phyloP scores from a whole-genome alignment of 805 yeast species.

The Suhomyces xylopsoci region DNA sequence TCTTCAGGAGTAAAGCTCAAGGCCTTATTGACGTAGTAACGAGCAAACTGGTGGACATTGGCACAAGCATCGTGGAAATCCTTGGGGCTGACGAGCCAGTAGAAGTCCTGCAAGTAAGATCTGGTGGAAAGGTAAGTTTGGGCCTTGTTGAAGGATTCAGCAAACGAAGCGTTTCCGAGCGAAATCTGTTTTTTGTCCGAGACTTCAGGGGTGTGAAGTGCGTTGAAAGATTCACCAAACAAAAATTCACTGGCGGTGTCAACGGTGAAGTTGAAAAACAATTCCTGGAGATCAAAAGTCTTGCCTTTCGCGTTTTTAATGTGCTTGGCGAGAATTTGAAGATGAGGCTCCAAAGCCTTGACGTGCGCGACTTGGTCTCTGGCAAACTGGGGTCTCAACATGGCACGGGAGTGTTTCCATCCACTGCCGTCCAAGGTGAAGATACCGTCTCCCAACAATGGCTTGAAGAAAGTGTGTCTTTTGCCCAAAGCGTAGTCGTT shows the following conservation, averaged over 20 bases:
- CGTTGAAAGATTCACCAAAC: slow-evolving; percentile 36
- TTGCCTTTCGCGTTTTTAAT: slow-evolving; percentile 18
- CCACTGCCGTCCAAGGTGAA: slow-evolving; percentile 27
- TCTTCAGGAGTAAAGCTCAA: slow-evolving; percentile 13
- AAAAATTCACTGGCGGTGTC: slow-evolving; percentile 43
- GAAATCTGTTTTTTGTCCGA: slow-evolving; percentile 2
- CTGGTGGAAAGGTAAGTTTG: slow-evolving; percentile 35
- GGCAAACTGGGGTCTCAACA: slow-evolving; percentile 28
- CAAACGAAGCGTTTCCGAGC: slow-evolving; percentile 27
- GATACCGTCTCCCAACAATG: slow-evolving; percentile 25
- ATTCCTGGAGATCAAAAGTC: slow-evolving; percentile 32
- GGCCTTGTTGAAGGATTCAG: slow-evolving; percentile 31
- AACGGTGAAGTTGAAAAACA: slow-evolving; percentile 33
- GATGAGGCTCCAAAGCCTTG: slow-evolving; percentile 21
- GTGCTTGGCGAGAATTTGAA: slow-evolving; percentile 16
- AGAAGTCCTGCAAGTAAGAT: slow-evolving; percentile 25
- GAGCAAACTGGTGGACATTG: slow-evolving; percentile 30
- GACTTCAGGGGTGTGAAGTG: slow-evolving; percentile 24
- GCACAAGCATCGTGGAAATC: slow-evolving; percentile 30
- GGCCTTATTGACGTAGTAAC: slow-evolving; percentile 13
- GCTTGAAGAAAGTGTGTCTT: slow-evolving; percentile 18
- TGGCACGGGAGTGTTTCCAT: slow-evolving; percentile 26
- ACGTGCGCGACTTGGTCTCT: slow-evolving; percentile 27
- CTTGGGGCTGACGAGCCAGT: slow-evolving; percentile 15
- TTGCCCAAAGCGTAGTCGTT: slow-evolving; percentile 23